These are phyloP conservation scores for Amanita pseudoporphyria DNA, from an alignment of 768 basidiomycete species.

Conservation along the genomic window DNA sequence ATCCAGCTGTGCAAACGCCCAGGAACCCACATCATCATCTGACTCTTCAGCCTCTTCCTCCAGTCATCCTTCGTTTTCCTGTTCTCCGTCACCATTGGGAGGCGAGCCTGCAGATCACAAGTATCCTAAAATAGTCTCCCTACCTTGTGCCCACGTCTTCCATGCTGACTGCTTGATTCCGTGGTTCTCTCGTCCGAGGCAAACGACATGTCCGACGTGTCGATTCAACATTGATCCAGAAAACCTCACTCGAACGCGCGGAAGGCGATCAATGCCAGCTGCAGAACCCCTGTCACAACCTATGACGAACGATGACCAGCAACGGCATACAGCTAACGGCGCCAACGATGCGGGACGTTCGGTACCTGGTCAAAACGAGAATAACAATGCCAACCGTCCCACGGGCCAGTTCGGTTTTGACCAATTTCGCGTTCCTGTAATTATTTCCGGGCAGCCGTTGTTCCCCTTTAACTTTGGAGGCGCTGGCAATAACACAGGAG, in stretches of 20 bases:
- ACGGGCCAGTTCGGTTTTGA: background rate
- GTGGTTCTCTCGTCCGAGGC: constrained; percentile 72
- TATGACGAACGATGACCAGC: background rate
- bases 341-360: background rate
- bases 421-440: background rate
- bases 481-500: background rate
- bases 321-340: background rate
- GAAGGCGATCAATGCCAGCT: constrained; percentile 13
- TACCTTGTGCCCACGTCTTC: constrained; percentile 79
- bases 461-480: background rate
- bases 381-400: background rate
- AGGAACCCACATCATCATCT: constrained; percentile 4
- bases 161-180: constrained; percentile 71
- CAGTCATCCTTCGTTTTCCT: too few species aligned
- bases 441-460: background rate
- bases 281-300: background rate
- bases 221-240: constrained; percentile 79
- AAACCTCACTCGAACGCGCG: constrained; percentile 44
- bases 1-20: constrained; percentile 5
- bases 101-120: constrained; percentile 8
- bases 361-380: background rate
- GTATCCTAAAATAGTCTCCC: constrained; percentile 44
- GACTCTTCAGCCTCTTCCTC: constrained; percentile 16
- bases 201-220: constrained; percentile 80
- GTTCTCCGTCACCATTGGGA: constrained; percentile 3